Percentiles rank a stretch among this genome's conserved stretches.
These are phyloP conservation scores for Ceratobasidium theobromae DNA, from an alignment of 1,284 basidiomycete genomes.

Conservation along the genomic window DNA sequence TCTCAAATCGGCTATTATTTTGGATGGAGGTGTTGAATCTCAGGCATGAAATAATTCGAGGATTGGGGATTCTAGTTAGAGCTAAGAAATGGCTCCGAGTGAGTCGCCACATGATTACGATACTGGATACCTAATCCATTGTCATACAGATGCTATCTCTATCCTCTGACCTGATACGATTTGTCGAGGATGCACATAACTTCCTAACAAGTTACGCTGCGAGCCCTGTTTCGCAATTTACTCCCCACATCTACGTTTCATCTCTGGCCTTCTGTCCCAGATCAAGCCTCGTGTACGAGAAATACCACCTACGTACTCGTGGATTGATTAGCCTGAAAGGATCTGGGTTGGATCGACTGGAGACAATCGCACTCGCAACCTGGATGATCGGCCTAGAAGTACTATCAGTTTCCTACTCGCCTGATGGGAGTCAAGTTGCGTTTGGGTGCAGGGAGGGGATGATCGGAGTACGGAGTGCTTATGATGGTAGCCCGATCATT, in stretches of 20 bases:
- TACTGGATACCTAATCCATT: too few species aligned
- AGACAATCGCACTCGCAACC: too few species aligned
- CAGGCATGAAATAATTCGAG: too few species aligned
- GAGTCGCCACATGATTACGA: too few species aligned
- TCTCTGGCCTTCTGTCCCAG: not conserved
- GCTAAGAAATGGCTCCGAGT: too few species aligned
- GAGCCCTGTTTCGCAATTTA: not conserved
- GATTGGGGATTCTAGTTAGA: too few species aligned
- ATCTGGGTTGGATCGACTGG: not conserved
- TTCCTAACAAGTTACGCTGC: too few species aligned
- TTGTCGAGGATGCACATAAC: not conserved
- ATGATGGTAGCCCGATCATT: too few species aligned
- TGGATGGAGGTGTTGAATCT: too few species aligned
- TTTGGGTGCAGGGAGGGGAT: not conserved
- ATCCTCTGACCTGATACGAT: not conserved
- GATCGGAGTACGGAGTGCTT: not conserved
- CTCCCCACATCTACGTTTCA: conserved; percentile 17
- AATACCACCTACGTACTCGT: not conserved
- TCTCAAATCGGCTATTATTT: too few species aligned
- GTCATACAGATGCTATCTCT: too few species aligned
- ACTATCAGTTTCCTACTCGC: not conserved
- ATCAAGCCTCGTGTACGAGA: not conserved
- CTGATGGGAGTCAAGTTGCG: not conserved
- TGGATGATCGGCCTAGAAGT: not conserved
- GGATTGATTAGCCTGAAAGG: not conserved